These are phyloP conservation scores for Paramecium tetraurelia DNA, from an alignment of 73 alveolate species.

Conservation along the genomic window DNA sequence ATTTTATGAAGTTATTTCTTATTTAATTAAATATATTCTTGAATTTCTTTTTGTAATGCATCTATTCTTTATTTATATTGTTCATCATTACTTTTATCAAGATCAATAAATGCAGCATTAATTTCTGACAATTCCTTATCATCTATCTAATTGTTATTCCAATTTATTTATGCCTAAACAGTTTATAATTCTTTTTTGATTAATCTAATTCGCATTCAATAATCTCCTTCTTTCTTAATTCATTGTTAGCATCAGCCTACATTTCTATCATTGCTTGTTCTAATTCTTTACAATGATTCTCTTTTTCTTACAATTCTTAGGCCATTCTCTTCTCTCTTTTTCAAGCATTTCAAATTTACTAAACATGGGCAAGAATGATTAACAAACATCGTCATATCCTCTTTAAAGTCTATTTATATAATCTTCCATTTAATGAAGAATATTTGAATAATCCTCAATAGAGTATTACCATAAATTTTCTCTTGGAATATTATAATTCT, in stretches of 20 bases:
- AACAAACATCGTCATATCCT: slow-evolving; percentile 33
- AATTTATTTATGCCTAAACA: not conserved
- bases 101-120: not conserved
- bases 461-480: slow-evolving; percentile 34
- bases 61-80: slow-evolving; percentile 34
- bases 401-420: not conserved
- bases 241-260: slow-evolving; percentile 26
- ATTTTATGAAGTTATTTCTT: slow-evolving; percentile 15
- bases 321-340: slow-evolving; percentile 33
- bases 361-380: not conserved
- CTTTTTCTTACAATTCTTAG: not conserved
- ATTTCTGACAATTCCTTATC: not conserved
- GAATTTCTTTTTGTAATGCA: not conserved
- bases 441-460: not conserved
- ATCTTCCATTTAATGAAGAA: slow-evolving; percentile 13
- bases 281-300: not conserved
- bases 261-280: slow-evolving; percentile 36
- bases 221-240: not conserved
- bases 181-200: slow-evolving; percentile 16
- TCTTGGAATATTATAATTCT: not conserved
- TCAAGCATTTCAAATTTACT: slow-evolving; percentile 36
- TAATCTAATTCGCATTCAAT: slow-evolving; percentile 15
- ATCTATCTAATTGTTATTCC: slow-evolving; percentile 10
- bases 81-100: slow-evolving; percentile 24
- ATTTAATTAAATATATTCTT: not conserved